These are phyloP conservation scores for Avena insularis DNA, from an alignment of 176 grass and related monocot species.

Conservation along the genomic window DNA sequence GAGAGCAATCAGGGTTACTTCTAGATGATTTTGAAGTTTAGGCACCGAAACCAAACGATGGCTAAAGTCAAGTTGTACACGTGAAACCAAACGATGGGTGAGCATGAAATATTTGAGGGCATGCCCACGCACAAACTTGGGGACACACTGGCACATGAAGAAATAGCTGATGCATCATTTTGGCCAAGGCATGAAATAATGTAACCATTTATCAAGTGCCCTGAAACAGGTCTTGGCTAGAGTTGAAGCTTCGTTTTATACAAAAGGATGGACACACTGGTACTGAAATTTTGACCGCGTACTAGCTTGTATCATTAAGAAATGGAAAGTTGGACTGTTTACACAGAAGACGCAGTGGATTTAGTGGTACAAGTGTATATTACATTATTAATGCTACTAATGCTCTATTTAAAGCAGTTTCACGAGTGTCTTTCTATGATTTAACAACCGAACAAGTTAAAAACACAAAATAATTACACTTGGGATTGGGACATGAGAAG, in stretches of 20 bases:
- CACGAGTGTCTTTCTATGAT: neutral
- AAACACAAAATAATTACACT: neutral
- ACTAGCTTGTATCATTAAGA: constrained; percentile 5
- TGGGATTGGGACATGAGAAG: constrained; percentile 22
- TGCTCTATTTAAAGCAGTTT: neutral
- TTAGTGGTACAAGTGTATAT: neutral
- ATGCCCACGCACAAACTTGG: neutral
- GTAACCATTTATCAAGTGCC: neutral
- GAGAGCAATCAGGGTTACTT: neutral
- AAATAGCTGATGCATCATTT: constrained; percentile 6
- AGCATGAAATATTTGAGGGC: constrained; percentile 26
- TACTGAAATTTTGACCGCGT: constrained; percentile 1
- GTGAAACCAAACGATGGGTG: neutral
- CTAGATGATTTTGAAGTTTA: too few relatives aligned
- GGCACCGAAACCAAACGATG: neutral
- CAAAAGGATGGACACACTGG: neutral
- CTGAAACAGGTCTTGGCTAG: too few relatives aligned
- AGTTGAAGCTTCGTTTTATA: neutral
- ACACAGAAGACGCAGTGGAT: neutral
- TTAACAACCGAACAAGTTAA: neutral
- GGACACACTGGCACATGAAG: neutral
- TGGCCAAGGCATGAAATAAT: constrained; percentile 11
- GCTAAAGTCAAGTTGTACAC: neutral
- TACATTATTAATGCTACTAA: neutral
- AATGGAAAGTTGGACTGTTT: constrained; percentile 26